Evolutionary conservation across 2,329 filamentous ascomycete genomes (phyloP).

Genomic region (Teratosphaeria pseudoeucalypti): DNA sequence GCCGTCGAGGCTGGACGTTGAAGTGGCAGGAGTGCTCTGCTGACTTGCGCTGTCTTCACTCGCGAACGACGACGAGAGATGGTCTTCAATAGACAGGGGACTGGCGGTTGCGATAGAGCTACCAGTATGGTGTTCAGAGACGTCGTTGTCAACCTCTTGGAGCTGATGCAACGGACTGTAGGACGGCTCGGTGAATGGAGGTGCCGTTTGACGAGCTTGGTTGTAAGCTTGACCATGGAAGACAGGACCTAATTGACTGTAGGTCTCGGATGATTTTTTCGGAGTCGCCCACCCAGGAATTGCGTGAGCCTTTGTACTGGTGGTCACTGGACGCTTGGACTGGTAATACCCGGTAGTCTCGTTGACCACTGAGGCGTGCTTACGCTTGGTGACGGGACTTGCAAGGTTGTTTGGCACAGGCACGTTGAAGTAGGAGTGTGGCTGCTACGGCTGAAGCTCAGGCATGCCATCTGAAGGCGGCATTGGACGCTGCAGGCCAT

Average conservation of each 20-base stretch:
- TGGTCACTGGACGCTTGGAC: background rate
- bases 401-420: background rate
- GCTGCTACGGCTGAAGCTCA: background rate
- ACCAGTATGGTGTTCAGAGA: background rate
- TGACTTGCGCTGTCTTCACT: background rate
- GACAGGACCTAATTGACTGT: background rate
- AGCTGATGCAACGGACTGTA: background rate
- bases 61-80: background rate
- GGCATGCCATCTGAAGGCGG: background rate
- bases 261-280: background rate
- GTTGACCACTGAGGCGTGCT: background rate
- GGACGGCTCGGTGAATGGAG: background rate
- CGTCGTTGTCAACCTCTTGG: background rate
- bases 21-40: background rate
- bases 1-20: background rate
- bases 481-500: background rate
- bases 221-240: background rate
- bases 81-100: background rate
- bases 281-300: background rate
- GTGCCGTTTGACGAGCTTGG: background rate
- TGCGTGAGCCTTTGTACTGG: background rate
- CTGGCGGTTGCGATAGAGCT: background rate
- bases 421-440: background rate
- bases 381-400: background rate
- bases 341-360: background rate